These are phyloP conservation scores for Coleophoma eucalyptorum DNA, from an alignment of 2,329 filamentous ascomycete genomes.

Conservation along the genomic window DNA sequence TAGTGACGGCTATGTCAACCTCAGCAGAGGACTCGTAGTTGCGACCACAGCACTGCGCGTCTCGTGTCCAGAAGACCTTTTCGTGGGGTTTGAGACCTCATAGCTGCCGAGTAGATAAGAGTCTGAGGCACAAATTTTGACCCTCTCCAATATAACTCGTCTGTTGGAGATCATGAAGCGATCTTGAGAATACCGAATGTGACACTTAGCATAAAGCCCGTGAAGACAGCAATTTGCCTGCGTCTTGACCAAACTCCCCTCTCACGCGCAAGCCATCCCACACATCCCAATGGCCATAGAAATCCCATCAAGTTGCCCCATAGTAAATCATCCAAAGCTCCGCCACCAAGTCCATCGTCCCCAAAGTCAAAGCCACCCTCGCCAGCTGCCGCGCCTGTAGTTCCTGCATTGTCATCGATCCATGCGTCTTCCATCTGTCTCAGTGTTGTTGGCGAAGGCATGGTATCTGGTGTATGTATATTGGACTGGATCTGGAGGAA, in stretches of 20 bases:
- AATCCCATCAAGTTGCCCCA: conserved; percentile 89
- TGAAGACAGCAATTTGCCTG: conserved; percentile 81
- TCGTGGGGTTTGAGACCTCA: no score
- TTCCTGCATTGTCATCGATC: conserved; percentile 67
- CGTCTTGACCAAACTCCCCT: conserved; percentile 83
- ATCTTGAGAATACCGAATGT: conserved; percentile 64
- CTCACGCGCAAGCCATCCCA: conserved; percentile 81
- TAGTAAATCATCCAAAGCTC: conserved; percentile 76
- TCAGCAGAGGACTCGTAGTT: no score
- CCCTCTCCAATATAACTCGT: no score
- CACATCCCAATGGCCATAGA: conserved; percentile 86
- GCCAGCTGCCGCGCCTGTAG: conserved; percentile 12
- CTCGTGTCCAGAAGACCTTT: no score
- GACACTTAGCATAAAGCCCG: conserved; percentile 78
- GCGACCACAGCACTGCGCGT: no score
- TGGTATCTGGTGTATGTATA: conserved; percentile 81
- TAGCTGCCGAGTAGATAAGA: no score
- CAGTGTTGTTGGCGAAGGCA: conserved; percentile 75
- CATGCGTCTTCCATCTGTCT: conserved; percentile 82
- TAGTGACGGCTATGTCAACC: no score
- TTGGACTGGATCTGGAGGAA: conserved; percentile 82
- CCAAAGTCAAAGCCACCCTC: conserved; percentile 3
- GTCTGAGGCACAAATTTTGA: no score
- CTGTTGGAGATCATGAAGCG: conserved; percentile 16
- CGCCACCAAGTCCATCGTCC: conserved; percentile 22